Evolutionary conservation across 139 green algal genomes (phyloP), one percentile per base, ranked within the genome.

Genomic region (Volvox africanus): DNA sequence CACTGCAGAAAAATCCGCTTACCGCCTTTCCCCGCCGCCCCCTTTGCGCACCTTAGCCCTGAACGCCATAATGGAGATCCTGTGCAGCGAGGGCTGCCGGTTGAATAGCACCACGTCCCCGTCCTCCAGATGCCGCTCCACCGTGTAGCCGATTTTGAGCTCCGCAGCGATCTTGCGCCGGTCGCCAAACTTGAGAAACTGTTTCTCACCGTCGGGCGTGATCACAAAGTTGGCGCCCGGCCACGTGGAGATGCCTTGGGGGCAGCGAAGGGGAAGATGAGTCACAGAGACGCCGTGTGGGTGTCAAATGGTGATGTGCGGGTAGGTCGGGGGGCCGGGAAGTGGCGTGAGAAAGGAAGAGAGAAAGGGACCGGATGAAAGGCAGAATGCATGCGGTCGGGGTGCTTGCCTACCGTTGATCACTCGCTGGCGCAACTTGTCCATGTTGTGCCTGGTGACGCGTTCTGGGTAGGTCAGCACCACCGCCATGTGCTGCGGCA

Each of bases 41-140:
- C 79, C 35, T 33, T n/a, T 24, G 32, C 65, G 32, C 36, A 99
- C 96, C 37, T 96, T 95, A 22, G 95, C 98, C 33, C 96, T 88
- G 93, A 99, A 98, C 12, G 97, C 96, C 98, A 99, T 99, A 96
- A 99, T 99, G 92, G 97, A 99, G 91, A 99, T 97, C 26, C 97
- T 93, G 92, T 99, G 98, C 80, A 99, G 95, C 9, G 93, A 97
- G 89, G 98, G 98, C 94, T 99, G 98, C 28, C 98, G 96, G 96
- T 99, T 99, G 96, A 99, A 99, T 24, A 99, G 96, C 55, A 99
- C 96, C 33, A 99, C 93, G 91, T 99, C 98, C 22, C 97, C 98
- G 88, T 99, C 96, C 30, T 93, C 88, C 35, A 99, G 94, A 94
- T 99, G 98, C 6, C 98, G 92, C 91, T 99, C 98, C 92, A 99